A percentile compares a stretch with the other conserved stretches of the same genome.
phyloP scores from a whole-genome alignment of 306 rosid genomes.

The Malus asiatica region DNA sequence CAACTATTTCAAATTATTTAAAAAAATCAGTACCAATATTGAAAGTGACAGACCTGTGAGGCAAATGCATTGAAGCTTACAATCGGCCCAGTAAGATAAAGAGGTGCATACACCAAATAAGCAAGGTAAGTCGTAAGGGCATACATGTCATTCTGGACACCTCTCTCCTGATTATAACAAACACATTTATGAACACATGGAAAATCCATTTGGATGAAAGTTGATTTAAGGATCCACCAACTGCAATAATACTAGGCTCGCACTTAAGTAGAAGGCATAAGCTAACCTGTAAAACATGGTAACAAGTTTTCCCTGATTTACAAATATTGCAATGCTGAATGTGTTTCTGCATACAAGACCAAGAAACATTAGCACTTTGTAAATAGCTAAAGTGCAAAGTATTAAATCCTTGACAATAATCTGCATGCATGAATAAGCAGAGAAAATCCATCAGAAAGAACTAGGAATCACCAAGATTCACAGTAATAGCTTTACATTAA shows the following conservation, averaged over 20 bases:
- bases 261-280: constrained; percentile 21
- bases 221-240: constrained; percentile 10
- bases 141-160: constrained; percentile 52
- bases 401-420: constrained; percentile 1
- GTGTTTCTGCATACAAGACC: constrained; percentile 69
- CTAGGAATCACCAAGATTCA: not conserved
- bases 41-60: constrained; percentile 60
- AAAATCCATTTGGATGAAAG: constrained; percentile 14
- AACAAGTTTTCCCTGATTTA: constrained; percentile 70
- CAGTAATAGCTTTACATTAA: not conserved
- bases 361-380: constrained; percentile 11
- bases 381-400: not conserved
- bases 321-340: constrained; percentile 63
- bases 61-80: constrained; percentile 94
- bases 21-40: constrained; percentile 6
- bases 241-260: constrained; percentile 4
- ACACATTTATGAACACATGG: not conserved
- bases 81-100: constrained; percentile 88
- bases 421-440: constrained; percentile 4
- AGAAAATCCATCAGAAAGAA: not conserved
- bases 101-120: constrained; percentile 85
- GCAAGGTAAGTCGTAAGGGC: constrained; percentile 54
- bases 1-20: not conserved
- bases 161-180: constrained; percentile 58
- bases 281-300: constrained; percentile 83